Conservation (phyloP, 106 monocot genomes). For the Dendrobium chrysotoxum region DNA sequence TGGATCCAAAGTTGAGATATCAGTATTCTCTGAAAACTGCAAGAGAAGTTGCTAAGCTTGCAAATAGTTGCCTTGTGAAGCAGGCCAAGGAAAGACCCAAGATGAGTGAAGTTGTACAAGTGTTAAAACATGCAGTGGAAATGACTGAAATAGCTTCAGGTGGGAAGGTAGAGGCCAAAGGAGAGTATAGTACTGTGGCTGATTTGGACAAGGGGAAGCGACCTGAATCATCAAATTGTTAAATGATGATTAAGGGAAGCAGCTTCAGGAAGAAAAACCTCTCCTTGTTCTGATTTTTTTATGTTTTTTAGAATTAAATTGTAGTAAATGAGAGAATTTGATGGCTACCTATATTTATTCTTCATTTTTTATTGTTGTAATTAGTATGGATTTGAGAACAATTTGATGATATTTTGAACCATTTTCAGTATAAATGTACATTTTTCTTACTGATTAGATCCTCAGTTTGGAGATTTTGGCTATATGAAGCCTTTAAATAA, state of each 20-base stretch:
- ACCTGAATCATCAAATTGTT: too few species aligned
- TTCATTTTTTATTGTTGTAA: not conserved
- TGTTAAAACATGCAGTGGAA: slow-evolving; percentile 1
- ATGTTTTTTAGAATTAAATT: not conserved
- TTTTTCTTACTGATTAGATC: not conserved
- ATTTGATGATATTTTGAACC: not conserved
- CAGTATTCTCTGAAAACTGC: slow-evolving; percentile 21
- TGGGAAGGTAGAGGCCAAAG: too few species aligned
- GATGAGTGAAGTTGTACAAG: slow-evolving; percentile 27
- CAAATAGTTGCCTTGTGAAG: slow-evolving; percentile 24
- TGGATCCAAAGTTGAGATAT: slow-evolving; percentile 29
- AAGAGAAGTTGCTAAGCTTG: slow-evolving; percentile 30
- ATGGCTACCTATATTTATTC: not conserved
- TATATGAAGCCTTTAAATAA: too few species aligned
- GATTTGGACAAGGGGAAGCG: too few species aligned
- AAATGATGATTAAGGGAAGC: too few species aligned
- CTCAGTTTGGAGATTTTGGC: not conserved
- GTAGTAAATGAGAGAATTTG: too few species aligned
- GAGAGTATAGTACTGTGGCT: too few species aligned
- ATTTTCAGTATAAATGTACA: not conserved
- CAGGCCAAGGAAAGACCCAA: slow-evolving; percentile 24
- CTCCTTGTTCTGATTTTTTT: too few species aligned
- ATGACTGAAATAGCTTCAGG: too few species aligned
- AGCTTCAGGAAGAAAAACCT: too few species aligned
- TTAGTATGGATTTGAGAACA: not conserved